Evolutionary conservation across 106 monocot genomes (phyloP), one percentile per base, ranked within the genome.

Genomic region (Amphibolis antarctica): DNA sequence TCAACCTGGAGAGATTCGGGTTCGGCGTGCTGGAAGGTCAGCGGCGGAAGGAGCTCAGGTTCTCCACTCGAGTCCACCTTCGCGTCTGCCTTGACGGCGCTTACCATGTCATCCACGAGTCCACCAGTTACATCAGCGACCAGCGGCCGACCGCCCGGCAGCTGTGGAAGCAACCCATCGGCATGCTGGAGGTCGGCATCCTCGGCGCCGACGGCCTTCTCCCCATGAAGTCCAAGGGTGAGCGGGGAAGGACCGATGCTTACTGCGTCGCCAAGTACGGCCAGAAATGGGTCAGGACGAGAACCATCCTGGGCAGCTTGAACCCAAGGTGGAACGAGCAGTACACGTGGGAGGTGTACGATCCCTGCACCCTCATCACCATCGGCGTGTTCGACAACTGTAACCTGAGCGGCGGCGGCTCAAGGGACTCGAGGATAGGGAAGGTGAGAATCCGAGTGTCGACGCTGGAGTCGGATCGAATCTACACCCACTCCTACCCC

Each of bases 231-330:
- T 58, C 75, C 14, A 80, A 78, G 55, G 78, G 81, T n/a, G 76
- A 73, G 25, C 65, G 69, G 14, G 78, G 73, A 17, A 74, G 81
- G 10, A 74, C 79, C 25, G 88, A 88, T 42, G 75, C 88, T n/a
- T 88, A 88, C 55, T 87, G 86, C 63, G 83, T 87, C 12, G 86
- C 86, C 25, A 87, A 83, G 64, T 83, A 87, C 24, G 86, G 88
- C 22, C 79, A 76, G 76, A 88, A 88, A 55, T 88, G 88, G 88
- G 79, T 80, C 25, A 71, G 88, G 20, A 88, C 88, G 15, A 74
- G 83, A 26, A 88, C 88, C 29, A 73, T 84, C 48, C 63, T 83
- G 24, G 76, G 78, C 60, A 78, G 73, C 31, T 74, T 81, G 59
- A 30, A 47, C 19, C 88, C 88, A 1, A 73, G 62, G 42, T 88